phyloP scores from a whole-genome alignment of 2,329 filamentous ascomycete genomes.

The Monilinia aucupariae region DNA sequence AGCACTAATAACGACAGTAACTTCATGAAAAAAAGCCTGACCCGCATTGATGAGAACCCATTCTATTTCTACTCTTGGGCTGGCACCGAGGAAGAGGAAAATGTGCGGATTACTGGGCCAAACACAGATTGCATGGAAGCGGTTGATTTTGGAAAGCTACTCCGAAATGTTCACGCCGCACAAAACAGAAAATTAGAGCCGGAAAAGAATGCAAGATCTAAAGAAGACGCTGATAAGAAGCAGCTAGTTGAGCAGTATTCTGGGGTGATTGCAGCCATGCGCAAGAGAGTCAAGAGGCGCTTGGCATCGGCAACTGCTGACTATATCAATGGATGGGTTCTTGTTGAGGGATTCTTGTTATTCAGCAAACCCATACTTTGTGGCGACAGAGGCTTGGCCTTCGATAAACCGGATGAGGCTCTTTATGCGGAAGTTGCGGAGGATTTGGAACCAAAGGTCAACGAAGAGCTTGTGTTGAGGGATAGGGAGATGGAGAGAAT shows the following conservation, averaged over 20 bases:
- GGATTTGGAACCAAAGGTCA: neutral
- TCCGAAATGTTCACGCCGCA: neutral
- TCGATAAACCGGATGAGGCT: neutral
- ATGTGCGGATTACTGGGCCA: slow-evolving; percentile 17
- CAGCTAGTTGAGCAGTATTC: neutral
- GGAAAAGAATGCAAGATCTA: neutral
- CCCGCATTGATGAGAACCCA: neutral
- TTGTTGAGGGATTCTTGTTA: slow-evolving; percentile 13
- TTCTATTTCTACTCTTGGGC: slow-evolving; percentile 10
- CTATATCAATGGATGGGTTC: neutral
- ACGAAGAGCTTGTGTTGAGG: neutral
- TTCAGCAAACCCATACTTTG: neutral
- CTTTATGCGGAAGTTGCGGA: neutral
- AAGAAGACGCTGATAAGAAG: slow-evolving; percentile 8
- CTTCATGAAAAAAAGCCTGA: slow-evolving; percentile 12
- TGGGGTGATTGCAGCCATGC: slow-evolving; percentile 7
- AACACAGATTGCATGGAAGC: slow-evolving; percentile 23
- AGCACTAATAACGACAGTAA: slow-evolving; percentile 5
- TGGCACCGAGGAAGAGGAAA: neutral
- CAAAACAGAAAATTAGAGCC: neutral
- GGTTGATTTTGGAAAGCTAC: slow-evolving; percentile 21
- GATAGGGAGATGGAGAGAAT: neutral
- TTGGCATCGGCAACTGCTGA: too few species aligned
- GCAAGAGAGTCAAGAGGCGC: neutral
- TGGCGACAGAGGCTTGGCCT: neutral